Percentiles rank a stretch among this genome's conserved stretches.
Evolutionary conservation across 2,329 filamentous ascomycete species (phyloP).

Genomic region (Ophiocordyceps camponoti-leonardi): DNA sequence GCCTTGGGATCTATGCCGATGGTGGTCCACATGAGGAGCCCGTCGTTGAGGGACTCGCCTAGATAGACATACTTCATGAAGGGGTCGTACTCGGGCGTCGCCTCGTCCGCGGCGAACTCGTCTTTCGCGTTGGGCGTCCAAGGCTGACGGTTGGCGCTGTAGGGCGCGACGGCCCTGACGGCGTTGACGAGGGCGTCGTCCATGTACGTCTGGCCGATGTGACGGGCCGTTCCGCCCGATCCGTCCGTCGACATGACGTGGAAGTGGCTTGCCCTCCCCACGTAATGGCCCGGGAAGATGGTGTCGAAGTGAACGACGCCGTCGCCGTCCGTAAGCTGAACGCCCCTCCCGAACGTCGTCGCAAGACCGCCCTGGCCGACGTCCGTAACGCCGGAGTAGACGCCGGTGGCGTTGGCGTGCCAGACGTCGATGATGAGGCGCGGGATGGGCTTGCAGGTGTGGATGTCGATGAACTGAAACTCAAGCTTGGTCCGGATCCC

Average conservation of each 20-base stretch:
- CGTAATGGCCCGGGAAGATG: slow-evolving; percentile 26
- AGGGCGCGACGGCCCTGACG: slow-evolving; percentile 29
- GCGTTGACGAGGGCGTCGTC: slow-evolving; percentile 32
- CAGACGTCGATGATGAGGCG: slow-evolving; percentile 24
- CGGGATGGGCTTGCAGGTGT: slow-evolving; percentile 21
- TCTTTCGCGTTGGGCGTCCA: slow-evolving; percentile 33
- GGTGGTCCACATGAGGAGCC: slow-evolving; percentile 35
- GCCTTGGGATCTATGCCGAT: slow-evolving; percentile 25
- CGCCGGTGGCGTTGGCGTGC: slow-evolving; percentile 27
- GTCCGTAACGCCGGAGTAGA: slow-evolving; percentile 22
- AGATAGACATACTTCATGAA: slow-evolving; percentile 39
- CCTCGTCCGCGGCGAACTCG: slow-evolving; percentile 21
- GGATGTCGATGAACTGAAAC: slow-evolving; percentile 23
- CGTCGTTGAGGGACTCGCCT: slow-evolving; percentile 31
- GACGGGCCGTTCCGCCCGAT: slow-evolving; percentile 28
- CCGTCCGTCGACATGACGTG: slow-evolving; percentile 15
- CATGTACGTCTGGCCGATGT: slow-evolving; percentile 45
- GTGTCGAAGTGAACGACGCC: slow-evolving; percentile 23
- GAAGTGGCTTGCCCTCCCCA: slow-evolving; percentile 21
- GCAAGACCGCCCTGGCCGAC: slow-evolving; percentile 18
- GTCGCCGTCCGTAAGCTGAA: slow-evolving; percentile 20
- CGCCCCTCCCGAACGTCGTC: slow-evolving; percentile 20
- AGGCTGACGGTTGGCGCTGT: slow-evolving; percentile 22
- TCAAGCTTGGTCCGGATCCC: slow-evolving; percentile 24
- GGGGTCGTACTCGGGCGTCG: slow-evolving; percentile 33